A percentile compares a stretch with the other conserved stretches of the same genome.
These are phyloP conservation scores for Neurospora intermedia DNA, from an alignment of 495 filamentous ascomycete species.

Conservation along the genomic window DNA sequence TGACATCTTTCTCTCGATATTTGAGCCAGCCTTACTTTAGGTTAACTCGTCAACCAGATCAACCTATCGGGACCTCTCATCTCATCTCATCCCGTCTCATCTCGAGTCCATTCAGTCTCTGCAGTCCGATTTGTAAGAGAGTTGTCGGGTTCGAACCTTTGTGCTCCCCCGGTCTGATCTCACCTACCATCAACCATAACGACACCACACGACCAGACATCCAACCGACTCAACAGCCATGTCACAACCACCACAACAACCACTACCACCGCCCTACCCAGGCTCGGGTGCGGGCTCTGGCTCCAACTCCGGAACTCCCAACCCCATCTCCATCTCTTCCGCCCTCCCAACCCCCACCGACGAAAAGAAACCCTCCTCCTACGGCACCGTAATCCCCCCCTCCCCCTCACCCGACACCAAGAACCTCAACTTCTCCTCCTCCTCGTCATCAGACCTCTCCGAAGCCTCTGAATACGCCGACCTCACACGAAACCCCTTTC, in stretches of 20 bases:
- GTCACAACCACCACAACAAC: background rate
- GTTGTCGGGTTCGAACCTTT: background rate
- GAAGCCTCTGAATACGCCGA: constrained; percentile 1
- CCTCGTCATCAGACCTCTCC: background rate
- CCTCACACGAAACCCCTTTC: constrained; percentile 28
- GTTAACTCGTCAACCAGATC: background rate
- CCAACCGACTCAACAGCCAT: background rate
- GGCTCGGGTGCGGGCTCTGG: background rate
- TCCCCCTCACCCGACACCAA: background rate
- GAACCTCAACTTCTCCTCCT: background rate
- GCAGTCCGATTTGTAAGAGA: background rate
- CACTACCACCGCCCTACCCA: background rate
- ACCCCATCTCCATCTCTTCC: background rate
- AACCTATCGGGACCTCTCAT: background rate
- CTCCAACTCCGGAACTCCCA: background rate
- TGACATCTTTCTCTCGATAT: background rate
- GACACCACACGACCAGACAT: background rate
- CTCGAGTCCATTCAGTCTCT: background rate
- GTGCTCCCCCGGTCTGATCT: background rate
- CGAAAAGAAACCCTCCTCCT: background rate
- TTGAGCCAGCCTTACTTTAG: background rate
- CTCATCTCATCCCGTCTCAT: background rate
- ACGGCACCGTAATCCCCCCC: background rate
- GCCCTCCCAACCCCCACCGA: background rate
- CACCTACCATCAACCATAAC: background rate